Evolutionary conservation across 140 eudicot genomes (phyloP).

Genomic region (Ambrosia hybrid): DNA sequence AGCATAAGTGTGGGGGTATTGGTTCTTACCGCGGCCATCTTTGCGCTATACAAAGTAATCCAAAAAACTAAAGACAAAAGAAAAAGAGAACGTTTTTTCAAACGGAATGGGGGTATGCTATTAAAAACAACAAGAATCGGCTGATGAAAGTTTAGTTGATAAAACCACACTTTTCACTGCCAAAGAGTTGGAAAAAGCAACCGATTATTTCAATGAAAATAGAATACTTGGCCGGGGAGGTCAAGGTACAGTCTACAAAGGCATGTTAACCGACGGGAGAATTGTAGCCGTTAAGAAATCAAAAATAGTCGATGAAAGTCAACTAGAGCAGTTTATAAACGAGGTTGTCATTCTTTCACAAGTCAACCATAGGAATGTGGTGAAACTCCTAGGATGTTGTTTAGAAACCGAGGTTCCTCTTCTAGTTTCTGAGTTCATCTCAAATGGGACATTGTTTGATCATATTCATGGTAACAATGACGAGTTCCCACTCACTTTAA

Average conservation of each 20-base stretch:
- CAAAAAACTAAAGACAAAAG: conserved; percentile 25
- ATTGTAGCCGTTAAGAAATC: conserved; percentile 47
- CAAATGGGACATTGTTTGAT: conserved; percentile 41
- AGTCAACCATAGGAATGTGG: conserved; percentile 44
- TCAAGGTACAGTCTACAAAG: conserved; percentile 51
- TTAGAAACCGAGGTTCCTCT: conserved; percentile 45
- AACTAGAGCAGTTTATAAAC: conserved; percentile 43
- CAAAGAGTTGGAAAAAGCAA: conserved; percentile 42
- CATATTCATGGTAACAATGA: conserved; percentile 37
- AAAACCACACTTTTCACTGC: conserved; percentile 37
- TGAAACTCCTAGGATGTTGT: conserved; percentile 42
- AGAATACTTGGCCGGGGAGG: conserved; percentile 47
- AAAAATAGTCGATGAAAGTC: conserved; percentile 35
- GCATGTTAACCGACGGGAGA: conserved; percentile 45
- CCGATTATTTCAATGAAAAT: conserved; percentile 39
- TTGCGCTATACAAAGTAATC: conserved; percentile 24
- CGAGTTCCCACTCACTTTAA: conserved; percentile 37
- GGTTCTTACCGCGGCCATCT: conserved; percentile 10
- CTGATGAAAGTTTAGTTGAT: conserved; percentile 33
- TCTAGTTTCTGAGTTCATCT: conserved; percentile 36
- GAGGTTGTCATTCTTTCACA: conserved; percentile 45
- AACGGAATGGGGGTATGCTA: conserved; percentile 41
- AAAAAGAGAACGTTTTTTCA: conserved; percentile 29
- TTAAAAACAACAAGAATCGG: conserved; percentile 33
- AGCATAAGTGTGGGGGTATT: conserved; percentile 35